Conservation (phyloP, 129 eudicot species). For the Flaveria bidentis region DNA sequence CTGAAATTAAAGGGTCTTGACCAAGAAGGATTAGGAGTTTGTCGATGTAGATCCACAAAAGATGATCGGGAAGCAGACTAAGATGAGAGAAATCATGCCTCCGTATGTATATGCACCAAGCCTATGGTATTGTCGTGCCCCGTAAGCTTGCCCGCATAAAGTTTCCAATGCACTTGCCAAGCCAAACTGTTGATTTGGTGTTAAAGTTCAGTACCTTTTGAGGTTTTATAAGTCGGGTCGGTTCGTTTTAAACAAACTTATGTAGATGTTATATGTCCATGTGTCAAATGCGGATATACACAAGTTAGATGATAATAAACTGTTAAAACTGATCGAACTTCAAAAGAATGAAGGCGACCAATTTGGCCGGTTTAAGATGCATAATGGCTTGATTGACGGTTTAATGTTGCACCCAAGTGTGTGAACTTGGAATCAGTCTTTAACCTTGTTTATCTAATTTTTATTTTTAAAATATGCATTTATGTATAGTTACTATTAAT, state of each 20-base stretch:
- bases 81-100: slow-evolving; percentile 49
- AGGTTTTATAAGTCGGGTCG: not conserved
- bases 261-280: no score
- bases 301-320: no score
- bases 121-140: slow-evolving; percentile 52
- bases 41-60: slow-evolving; percentile 55
- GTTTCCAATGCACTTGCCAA: slow-evolving; percentile 59
- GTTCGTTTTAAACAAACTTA: not conserved
- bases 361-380: no score
- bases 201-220: not conserved
- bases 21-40: slow-evolving; percentile 52
- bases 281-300: no score
- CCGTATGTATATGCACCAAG: slow-evolving; percentile 49
- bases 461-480: no score
- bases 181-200: slow-evolving; percentile 41
- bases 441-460: no score
- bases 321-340: no score
- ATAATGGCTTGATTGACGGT: no score
- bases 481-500: no score
- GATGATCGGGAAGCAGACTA: slow-evolving; percentile 49
- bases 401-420: no score
- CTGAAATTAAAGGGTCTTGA: slow-evolving; percentile 59
- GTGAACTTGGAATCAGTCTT: no score
- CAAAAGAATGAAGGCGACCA: no score
- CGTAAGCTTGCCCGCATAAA: slow-evolving; percentile 64